A percentile compares a stretch with the other conserved stretches of the same genome.
phyloP scores from a whole-genome alignment of 805 yeast species.

The Kodamaea neixiangensis region DNA sequence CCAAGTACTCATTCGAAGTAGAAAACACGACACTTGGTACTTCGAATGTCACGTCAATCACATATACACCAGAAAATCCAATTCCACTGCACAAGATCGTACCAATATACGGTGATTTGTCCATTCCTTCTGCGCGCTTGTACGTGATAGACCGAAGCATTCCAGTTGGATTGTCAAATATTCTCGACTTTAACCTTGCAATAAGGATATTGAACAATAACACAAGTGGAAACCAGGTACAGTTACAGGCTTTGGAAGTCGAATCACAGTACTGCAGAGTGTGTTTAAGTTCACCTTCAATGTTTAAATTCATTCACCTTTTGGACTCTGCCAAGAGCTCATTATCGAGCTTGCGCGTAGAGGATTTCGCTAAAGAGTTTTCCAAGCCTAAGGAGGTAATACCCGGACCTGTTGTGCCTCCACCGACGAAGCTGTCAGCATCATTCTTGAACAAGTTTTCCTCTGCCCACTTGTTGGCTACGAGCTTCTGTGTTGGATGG shows the following conservation, averaged over 20 bases:
- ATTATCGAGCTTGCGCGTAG: background rate
- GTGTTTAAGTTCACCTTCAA: slow-evolving; percentile 54
- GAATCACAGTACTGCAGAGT: slow-evolving; percentile 61
- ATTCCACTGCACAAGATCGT: slow-evolving; percentile 14
- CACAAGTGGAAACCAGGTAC: slow-evolving; percentile 11
- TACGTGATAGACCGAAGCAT: slow-evolving; percentile 41
- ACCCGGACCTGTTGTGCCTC: background rate
- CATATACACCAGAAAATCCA: background rate
- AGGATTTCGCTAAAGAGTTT: background rate
- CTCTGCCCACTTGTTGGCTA: slow-evolving; percentile 59
- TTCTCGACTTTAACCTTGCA: slow-evolving; percentile 47
- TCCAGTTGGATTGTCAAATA: slow-evolving; percentile 42
- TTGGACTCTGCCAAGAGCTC: slow-evolving; percentile 24
- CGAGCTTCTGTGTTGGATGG: slow-evolving; percentile 79
- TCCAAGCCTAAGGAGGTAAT: background rate
- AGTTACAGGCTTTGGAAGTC: slow-evolving; percentile 51
- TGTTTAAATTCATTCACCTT: slow-evolving; percentile 41
- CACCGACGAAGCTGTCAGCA: background rate
- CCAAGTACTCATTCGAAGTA: slow-evolving; percentile 36
- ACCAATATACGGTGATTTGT: slow-evolving; percentile 40
- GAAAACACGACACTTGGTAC: slow-evolving; percentile 17
- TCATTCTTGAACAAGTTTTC: slow-evolving; percentile 31
- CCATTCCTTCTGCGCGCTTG: slow-evolving; percentile 44
- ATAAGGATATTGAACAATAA: slow-evolving; percentile 43
- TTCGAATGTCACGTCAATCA: slow-evolving; percentile 18